These are phyloP conservation scores for Takashimella tepidaria DNA, from an alignment of 1,284 basidiomycete species.

Conservation along the genomic window DNA sequence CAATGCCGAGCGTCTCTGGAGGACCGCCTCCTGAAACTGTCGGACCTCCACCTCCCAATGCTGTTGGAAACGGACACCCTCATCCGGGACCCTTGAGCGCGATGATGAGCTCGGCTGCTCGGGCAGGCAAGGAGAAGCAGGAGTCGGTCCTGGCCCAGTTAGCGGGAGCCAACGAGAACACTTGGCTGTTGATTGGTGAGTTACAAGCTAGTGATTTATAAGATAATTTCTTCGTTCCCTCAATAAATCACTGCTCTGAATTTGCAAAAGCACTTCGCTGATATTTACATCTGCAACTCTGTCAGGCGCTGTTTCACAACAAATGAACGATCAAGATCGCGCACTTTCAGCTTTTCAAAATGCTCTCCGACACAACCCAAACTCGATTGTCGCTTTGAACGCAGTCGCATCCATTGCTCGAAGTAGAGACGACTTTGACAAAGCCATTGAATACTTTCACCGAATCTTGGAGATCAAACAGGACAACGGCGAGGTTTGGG, in stretches of 20 bases:
- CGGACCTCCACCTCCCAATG: slow-evolving; percentile 8
- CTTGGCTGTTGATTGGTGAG: slow-evolving; percentile 84
- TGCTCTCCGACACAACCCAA: slow-evolving; percentile 84
- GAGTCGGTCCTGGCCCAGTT: slow-evolving; percentile 47
- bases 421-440: slow-evolving; percentile 50
- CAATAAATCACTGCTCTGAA: too few species aligned
- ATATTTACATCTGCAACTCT: slow-evolving; percentile 9
- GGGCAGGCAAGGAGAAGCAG: slow-evolving; percentile 37
- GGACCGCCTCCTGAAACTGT: slow-evolving; percentile 18
- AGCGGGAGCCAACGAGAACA: slow-evolving; percentile 78
- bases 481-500: slow-evolving; percentile 93
- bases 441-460: slow-evolving; percentile 89
- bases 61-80: slow-evolving; percentile 26
- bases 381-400: slow-evolving; percentile 77
- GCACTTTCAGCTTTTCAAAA: slow-evolving; percentile 85
- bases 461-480: slow-evolving; percentile 80
- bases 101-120: slow-evolving; percentile 16
- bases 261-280: too few species aligned
- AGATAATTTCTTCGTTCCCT: too few species aligned
- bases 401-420: slow-evolving; percentile 70
- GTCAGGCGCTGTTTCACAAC: slow-evolving; percentile 78
- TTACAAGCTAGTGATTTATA: too few species aligned
- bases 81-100: slow-evolving; percentile 11
- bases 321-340: slow-evolving; percentile 83
- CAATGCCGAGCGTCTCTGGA: slow-evolving; percentile 13